Evolutionary conservation across 129 eudicot species (phyloP).

Genomic region (Escallonia rubra): DNA sequence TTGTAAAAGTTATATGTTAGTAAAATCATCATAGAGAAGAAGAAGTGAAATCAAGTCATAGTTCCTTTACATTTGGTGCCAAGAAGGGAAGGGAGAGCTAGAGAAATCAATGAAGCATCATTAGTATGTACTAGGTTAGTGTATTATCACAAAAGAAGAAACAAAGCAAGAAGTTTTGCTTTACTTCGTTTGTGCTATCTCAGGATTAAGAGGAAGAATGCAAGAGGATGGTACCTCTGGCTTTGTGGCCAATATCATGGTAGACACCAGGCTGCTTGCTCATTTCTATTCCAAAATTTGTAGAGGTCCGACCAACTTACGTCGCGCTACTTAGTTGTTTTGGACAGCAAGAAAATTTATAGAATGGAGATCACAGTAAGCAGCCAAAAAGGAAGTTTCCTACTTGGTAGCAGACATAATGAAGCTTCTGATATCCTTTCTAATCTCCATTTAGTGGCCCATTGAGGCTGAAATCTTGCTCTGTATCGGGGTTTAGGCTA

Average conservation of each 20-base stretch:
- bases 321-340: neutral
- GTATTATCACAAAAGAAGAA: too few species aligned
- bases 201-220: neutral
- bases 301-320: neutral
- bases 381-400: slow-evolving; percentile 19
- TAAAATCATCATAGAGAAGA: neutral
- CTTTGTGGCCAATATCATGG: slow-evolving; percentile 8
- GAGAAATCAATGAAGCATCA: too few species aligned
- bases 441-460: neutral
- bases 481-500: too few species aligned
- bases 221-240: slow-evolving; percentile 12
- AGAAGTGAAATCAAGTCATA: neutral
- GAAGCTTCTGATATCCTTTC: slow-evolving; percentile 10
- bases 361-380: neutral
- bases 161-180: neutral
- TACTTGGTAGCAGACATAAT: neutral
- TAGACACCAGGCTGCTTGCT: slow-evolving; percentile 9
- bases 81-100: neutral
- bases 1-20: neutral
- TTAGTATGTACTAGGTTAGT: too few species aligned
- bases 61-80: neutral
- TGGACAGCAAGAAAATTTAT: neutral
- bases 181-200: neutral
- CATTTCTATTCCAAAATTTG: neutral
- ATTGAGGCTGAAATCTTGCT: neutral